Evolutionary conservation across 768 basidiomycete species (phyloP), one percentile per base, ranked within the genome.

Genomic region (Suillus fuscotomentosus): DNA sequence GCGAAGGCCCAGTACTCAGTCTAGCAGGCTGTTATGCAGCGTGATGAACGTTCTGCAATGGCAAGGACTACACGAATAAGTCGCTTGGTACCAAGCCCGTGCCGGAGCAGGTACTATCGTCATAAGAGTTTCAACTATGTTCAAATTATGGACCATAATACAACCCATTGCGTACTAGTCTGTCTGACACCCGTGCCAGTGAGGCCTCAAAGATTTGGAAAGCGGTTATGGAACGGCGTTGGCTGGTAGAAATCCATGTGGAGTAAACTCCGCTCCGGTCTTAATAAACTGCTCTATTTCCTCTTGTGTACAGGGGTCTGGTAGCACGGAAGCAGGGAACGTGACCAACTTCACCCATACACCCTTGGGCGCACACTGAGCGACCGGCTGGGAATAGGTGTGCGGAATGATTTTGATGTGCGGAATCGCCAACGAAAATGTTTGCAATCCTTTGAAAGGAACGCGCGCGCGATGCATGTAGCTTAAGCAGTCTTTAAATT

Each of bases 361-460:
- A 17, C 36, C 54, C 20, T 7, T 3, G 36, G 9, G 6, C 20
- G 5, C 20, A 48, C 10, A 22, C 22, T 22, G 11, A 13, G 2
- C 17, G 20, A 10, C 31, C 20, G 10, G 31, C 27, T 0, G 27
- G 27, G 4, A 3, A 4, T 31, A 5, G 31, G 24, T 17, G 9
- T 55, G 34, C 17, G 53, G 34, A 20, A 55, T n/a, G 34, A 24
- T 24, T 24, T 24, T 24, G 24, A 24, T 24, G 24, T 24, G 24
- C 24, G 24, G 24, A 24, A 24, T 24, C 24, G 34, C 20, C 34
- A 39, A 8, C 3, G 57, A 42, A 24, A 60, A 13, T 8, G 38
- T 57, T 22, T 60, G 45, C 2, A 81, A 71, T 54, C 64, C 74
- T 3, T 65, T 69, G 71, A 80, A 73, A 22, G 65, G 61, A 4